Evolutionary conservation across 805 yeast species (phyloP).

Genomic region (Candida pseudofarinosa): DNA sequence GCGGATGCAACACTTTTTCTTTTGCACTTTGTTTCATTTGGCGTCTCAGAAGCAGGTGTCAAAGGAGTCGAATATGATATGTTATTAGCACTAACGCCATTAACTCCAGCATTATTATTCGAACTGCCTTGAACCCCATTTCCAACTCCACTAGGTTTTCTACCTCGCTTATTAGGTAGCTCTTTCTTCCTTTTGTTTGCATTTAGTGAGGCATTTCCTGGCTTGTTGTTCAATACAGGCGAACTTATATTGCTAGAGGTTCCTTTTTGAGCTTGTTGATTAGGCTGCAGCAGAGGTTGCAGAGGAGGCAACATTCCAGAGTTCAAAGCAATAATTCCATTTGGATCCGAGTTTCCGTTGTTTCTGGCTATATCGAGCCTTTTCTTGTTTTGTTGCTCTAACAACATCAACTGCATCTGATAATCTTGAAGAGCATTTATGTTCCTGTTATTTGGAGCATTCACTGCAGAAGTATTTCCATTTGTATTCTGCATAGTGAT

Average conservation of each 20-base stretch:
- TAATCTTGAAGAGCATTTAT: conserved; percentile 71
- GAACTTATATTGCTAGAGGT: conserved; percentile 28
- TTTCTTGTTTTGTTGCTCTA: conserved; percentile 74
- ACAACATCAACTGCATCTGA: conserved; percentile 69
- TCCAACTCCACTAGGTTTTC: conserved; percentile 26
- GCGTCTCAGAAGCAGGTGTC: conserved; percentile 39
- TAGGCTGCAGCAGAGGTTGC: conserved; percentile 9
- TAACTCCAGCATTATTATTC: conserved; percentile 12
- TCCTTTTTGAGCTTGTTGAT: conserved; percentile 13
- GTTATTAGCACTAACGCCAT: conserved; percentile 7
- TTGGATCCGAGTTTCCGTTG: conserved; percentile 20
- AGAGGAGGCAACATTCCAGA: conserved; percentile 25
- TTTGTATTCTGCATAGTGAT: conserved; percentile 2
- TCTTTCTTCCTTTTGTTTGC: conserved; percentile 29
- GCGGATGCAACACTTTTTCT: conserved; percentile 20
- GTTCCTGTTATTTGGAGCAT: conserved; percentile 20
- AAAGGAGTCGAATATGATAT: conserved; percentile 35
- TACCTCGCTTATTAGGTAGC: conserved; percentile 24
- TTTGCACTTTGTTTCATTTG: conserved; percentile 21
- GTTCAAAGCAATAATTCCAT: conserved; percentile 6
- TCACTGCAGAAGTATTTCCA: conserved; percentile 3
- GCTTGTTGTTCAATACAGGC: conserved; percentile 33
- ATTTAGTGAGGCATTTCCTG: conserved; percentile 10
- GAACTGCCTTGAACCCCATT: conserved; percentile 11
- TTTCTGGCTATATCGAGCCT: conserved; percentile 53